phyloP scores from a whole-genome alignment of 345 rosid genomes.

The Mercurialis annua region DNA sequence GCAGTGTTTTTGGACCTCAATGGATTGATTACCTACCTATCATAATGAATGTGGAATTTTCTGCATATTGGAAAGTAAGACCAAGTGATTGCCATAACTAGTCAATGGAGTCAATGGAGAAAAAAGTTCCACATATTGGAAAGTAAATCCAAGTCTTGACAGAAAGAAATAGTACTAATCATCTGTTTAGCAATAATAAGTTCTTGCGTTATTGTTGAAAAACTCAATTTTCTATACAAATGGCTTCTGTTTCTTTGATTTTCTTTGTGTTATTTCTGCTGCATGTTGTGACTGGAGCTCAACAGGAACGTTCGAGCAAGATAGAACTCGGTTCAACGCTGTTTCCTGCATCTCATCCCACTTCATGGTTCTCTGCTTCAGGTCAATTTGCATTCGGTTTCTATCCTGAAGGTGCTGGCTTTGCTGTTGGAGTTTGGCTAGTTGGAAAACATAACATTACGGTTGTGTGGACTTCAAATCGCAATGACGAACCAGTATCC shows the following conservation, averaged over 20 bases:
- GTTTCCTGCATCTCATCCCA: background rate
- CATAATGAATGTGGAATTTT: too few species aligned
- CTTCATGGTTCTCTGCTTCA: conserved; percentile 3
- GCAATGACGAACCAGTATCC: background rate
- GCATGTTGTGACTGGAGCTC: background rate
- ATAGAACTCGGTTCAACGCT: background rate
- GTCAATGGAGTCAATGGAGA: background rate
- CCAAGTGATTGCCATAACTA: background rate
- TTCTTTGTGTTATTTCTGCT: background rate
- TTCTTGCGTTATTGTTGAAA: background rate
- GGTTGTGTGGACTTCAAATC: conserved; percentile 10
- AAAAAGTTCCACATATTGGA: too few species aligned
- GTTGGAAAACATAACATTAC: background rate
- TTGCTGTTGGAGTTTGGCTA: conserved; percentile 10
- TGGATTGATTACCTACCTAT: too few species aligned
- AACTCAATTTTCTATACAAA: too few species aligned
- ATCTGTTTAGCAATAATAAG: background rate
- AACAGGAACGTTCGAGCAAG: background rate
- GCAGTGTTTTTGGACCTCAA: too few species aligned
- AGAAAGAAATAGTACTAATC: background rate
- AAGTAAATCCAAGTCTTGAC: too few species aligned
- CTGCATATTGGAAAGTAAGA: too few species aligned
- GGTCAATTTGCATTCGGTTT: conserved; percentile 10
- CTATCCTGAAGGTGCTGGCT: background rate
- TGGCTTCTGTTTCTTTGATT: conserved; percentile 1